These are phyloP conservation scores for Alternaria viburni DNA, from an alignment of 2,329 filamentous ascomycete species.

Conservation along the genomic window DNA sequence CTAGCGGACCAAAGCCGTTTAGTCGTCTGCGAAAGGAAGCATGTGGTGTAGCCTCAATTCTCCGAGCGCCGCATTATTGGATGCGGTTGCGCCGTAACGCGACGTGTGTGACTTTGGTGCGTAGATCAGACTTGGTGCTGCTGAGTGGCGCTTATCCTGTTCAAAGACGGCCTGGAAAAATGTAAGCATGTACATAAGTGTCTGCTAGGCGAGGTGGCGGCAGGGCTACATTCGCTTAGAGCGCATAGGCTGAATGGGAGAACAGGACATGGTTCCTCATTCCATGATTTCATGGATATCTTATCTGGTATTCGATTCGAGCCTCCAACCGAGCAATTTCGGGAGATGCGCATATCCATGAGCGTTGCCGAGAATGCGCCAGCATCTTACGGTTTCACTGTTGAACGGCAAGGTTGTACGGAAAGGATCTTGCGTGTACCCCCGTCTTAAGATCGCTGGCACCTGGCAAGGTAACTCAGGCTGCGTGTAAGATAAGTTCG, in stretches of 20 bases:
- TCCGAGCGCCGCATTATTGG: constrained; percentile 2
- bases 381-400: constrained; percentile 13
- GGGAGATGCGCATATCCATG: neutral
- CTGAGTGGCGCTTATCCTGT: neutral
- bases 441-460: constrained; percentile 3
- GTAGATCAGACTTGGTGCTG: neutral
- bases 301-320: neutral
- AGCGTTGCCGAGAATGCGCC: neutral
- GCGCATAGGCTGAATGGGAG: neutral
- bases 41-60: constrained; percentile 1
- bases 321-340: neutral
- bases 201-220: neutral
- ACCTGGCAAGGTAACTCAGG: constrained; percentile 2
- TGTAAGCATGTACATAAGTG: neutral
- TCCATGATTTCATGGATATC: neutral
- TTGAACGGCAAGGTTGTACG: constrained; percentile 9
- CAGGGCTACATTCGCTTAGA: neutral
- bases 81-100: neutral
- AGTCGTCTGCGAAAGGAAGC: neutral
- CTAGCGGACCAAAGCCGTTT: constrained; percentile 4
- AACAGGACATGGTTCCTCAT: neutral
- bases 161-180: neutral
- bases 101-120: constrained; percentile 2
- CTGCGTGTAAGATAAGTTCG: constrained; percentile 14
- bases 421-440: neutral